phyloP scores from a whole-genome alignment of 1,139 yeast species.

The Saccharomycopsis hybrid region DNA sequence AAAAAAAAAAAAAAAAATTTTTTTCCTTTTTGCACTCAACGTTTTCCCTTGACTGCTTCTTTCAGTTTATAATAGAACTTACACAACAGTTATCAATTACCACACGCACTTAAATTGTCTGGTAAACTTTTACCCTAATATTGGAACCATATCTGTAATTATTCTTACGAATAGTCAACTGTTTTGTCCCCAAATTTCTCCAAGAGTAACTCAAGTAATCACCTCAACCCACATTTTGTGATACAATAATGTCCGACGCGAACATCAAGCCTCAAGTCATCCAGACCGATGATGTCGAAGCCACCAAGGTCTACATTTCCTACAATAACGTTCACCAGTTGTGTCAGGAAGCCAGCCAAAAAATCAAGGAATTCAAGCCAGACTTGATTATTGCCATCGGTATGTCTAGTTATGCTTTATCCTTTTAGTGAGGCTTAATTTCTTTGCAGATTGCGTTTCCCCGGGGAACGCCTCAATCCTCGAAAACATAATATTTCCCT shows the following conservation, averaged over 20 bases:
- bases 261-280: conserved; percentile 12
- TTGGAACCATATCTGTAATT: background rate
- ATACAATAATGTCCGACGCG: conserved; percentile 13
- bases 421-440: no score
- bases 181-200: background rate
- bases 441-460: no score
- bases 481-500: no score
- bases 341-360: conserved; percentile 48
- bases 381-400: conserved; percentile 60
- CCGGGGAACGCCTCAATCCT: no score
- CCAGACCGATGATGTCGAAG: conserved; percentile 17
- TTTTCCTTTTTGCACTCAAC: background rate
- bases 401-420: no score
- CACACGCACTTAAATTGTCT: no score
- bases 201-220: no score
- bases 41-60: no score
- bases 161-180: background rate
- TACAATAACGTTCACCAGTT: conserved; percentile 57
- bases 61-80: no score
- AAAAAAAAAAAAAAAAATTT: background rate
- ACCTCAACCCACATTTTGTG: no score
- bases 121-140: no score
- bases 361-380: conserved; percentile 41
- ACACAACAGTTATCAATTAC: no score
- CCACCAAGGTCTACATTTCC: conserved; percentile 48